Evolutionary conservation across 2,329 filamentous ascomycete species (phyloP).

Genomic region (Penicillium carneum): DNA sequence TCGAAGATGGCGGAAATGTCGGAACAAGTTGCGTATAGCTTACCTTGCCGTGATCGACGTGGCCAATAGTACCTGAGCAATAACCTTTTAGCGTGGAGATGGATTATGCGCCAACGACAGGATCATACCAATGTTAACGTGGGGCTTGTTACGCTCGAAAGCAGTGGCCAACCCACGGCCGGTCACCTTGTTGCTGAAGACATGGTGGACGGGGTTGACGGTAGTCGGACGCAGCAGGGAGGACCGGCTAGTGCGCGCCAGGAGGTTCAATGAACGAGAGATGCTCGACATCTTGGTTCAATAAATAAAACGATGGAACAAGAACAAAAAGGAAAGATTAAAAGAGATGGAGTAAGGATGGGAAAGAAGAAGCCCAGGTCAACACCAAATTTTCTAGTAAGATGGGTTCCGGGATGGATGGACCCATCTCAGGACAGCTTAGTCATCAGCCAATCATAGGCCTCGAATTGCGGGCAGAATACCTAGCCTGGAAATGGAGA

Average conservation of each 20-base stretch:
- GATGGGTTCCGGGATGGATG: slow-evolving; percentile 17
- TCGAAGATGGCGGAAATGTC: slow-evolving; percentile 10
- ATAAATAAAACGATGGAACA: slow-evolving; percentile 43
- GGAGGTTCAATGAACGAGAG: slow-evolving; percentile 77
- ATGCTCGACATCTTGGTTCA: slow-evolving; percentile 76
- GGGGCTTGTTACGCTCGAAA: slow-evolving; percentile 91
- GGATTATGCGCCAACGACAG: background rate
- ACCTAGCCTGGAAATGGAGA: background rate
- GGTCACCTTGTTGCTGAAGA: slow-evolving; percentile 56
- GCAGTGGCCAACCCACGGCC: slow-evolving; percentile 65
- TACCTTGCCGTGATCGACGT: slow-evolving; percentile 99
- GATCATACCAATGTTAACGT: slow-evolving; percentile 90
- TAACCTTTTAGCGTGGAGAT: slow-evolving; percentile 10
- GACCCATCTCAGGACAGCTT: slow-evolving; percentile 38
- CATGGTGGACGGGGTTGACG: slow-evolving; percentile 75
- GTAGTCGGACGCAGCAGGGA: slow-evolving; percentile 73
- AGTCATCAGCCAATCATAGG: slow-evolving; percentile 51
- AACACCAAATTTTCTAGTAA: slow-evolving; percentile 47
- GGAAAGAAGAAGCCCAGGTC: slow-evolving; percentile 32
- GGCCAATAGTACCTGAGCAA: slow-evolving; percentile 83
- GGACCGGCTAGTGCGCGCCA: slow-evolving; percentile 80
- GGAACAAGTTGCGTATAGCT: slow-evolving; percentile 29
- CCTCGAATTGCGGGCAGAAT: slow-evolving; percentile 39
- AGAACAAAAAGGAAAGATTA: slow-evolving; percentile 35
- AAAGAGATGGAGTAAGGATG: slow-evolving; percentile 41